A percentile compares a stretch with the other conserved stretches of the same genome.
Conservation (phyloP, 2,329 filamentous ascomycete species). For the Paecilomyces formosus region DNA sequence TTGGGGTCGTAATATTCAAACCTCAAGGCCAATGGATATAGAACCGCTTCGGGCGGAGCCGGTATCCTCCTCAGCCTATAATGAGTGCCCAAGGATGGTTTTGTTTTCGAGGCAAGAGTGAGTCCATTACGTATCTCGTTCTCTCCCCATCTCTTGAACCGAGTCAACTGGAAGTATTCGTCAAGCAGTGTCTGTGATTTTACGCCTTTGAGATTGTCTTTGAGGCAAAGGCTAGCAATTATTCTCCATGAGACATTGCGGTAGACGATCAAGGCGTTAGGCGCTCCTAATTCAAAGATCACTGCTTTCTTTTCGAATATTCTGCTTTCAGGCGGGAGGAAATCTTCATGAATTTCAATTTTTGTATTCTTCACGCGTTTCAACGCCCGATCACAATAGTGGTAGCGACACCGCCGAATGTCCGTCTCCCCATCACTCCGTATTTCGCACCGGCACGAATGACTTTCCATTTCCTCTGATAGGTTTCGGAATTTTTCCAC, state of each 20-base stretch:
- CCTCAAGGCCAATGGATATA: slow-evolving; percentile 39
- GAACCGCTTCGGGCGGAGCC: slow-evolving; percentile 34
- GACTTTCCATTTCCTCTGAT: slow-evolving; percentile 22
- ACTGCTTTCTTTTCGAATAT: slow-evolving; percentile 31
- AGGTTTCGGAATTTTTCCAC: slow-evolving; percentile 31
- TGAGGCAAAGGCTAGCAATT: slow-evolving; percentile 28
- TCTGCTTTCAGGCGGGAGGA: slow-evolving; percentile 33
- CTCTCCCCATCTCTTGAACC: slow-evolving; percentile 10
- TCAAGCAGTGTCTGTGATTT: slow-evolving; percentile 20
- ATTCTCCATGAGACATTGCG: slow-evolving; percentile 48
- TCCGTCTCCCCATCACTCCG: slow-evolving; percentile 19
- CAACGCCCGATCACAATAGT: slow-evolving; percentile 27
- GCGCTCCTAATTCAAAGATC: slow-evolving; percentile 47
- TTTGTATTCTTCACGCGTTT: slow-evolving; percentile 28
- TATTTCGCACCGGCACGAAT: slow-evolving; percentile 21
- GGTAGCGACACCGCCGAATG: slow-evolving; percentile 37
- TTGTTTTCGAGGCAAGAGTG: slow-evolving; percentile 39
- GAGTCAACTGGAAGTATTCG: slow-evolving; percentile 24
- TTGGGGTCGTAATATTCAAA: slow-evolving; percentile 43
- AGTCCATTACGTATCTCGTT: slow-evolving; percentile 12
- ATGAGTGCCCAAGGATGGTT: slow-evolving; percentile 44
- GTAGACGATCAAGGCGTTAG: slow-evolving; percentile 41
- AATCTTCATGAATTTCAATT: slow-evolving; percentile 43
- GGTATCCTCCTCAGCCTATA: slow-evolving; percentile 38
- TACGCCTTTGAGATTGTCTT: background rate